Conservation (phyloP, 179 eudicot species). For the Beta corolliflora region DNA sequence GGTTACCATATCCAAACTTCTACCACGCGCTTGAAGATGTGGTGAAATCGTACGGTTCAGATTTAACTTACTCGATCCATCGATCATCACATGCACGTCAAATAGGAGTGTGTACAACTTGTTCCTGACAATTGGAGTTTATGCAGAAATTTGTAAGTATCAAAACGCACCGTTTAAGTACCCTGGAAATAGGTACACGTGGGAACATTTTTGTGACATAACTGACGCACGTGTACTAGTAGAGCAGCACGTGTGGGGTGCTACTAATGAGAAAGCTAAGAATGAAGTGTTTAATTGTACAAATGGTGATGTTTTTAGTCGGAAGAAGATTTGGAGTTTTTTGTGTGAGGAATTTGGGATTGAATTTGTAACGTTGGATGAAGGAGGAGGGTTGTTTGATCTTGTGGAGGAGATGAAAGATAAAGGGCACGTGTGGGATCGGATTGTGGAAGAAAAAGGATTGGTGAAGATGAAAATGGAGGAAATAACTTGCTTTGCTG, state of each 20-base stretch:
- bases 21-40: slow-evolving; percentile 36
- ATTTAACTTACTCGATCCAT: slow-evolving; percentile 33
- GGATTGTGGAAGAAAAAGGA: slow-evolving; percentile 36
- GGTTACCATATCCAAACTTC: slow-evolving; percentile 35
- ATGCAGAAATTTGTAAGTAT: slow-evolving; percentile 32
- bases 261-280: slow-evolving; percentile 12
- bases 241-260: slow-evolving; percentile 44
- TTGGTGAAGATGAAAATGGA: slow-evolving; percentile 33
- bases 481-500: slow-evolving; percentile 30
- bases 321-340: slow-evolving; percentile 37
- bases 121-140: no score
- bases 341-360: slow-evolving; percentile 35
- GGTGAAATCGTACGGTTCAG: slow-evolving; percentile 13
- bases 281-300: slow-evolving; percentile 43
- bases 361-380: slow-evolving; percentile 30
- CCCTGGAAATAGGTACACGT: slow-evolving; percentile 33
- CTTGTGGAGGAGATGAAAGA: slow-evolving; percentile 26
- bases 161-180: slow-evolving; percentile 23
- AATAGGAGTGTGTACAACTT: slow-evolving; percentile 30
- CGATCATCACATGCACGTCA: slow-evolving; percentile 37
- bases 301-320: slow-evolving; percentile 39
- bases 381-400: slow-evolving; percentile 27
- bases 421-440: slow-evolving; percentile 39
- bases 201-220: slow-evolving; percentile 41
- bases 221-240: slow-evolving; percentile 37